phyloP scores from a whole-genome alignment of 1,284 basidiomycete genomes.

The Cutaneotrichosporon dermatis region DNA sequence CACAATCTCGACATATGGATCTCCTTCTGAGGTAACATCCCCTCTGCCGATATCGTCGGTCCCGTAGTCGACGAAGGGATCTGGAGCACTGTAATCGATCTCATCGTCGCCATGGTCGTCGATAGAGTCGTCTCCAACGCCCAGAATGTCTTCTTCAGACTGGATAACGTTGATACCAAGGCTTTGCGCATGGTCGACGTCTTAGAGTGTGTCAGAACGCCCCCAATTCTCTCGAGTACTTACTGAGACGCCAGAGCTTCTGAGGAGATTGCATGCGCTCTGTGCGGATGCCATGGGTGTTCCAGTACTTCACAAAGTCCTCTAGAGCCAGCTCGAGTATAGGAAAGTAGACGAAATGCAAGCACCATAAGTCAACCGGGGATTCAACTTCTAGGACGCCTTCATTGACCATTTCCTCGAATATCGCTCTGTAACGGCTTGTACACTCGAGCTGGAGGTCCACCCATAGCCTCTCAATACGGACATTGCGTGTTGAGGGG shows the following conservation, averaged over 20 bases:
- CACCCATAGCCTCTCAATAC: slow-evolving; percentile 52
- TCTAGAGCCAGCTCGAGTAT: slow-evolving; percentile 49
- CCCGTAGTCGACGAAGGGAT: not conserved
- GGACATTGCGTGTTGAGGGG: slow-evolving; percentile 49
- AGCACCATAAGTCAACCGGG: slow-evolving; percentile 50
- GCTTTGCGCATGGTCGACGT: too few relatives aligned
- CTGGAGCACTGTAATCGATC: not conserved
- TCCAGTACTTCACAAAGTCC: slow-evolving; percentile 48
- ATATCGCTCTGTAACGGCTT: slow-evolving; percentile 1
- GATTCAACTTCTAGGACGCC: slow-evolving; percentile 35
- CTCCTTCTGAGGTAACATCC: not conserved
- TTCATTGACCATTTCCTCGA: slow-evolving; percentile 3
- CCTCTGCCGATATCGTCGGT: not conserved
- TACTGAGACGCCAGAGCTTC: too few relatives aligned
- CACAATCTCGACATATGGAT: not conserved
- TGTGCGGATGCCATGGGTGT: slow-evolving; percentile 35
- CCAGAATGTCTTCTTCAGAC: not conserved
- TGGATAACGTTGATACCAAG: not conserved
- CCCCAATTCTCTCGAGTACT: too few relatives aligned
- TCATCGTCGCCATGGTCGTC: too few relatives aligned
- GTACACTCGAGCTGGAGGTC: slow-evolving; percentile 19
- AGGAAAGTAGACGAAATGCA: slow-evolving; percentile 51
- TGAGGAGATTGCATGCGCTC: not conserved
- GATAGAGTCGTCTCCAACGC: not conserved
- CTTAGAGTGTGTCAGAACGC: too few relatives aligned